Evolutionary conservation across 768 basidiomycete species (phyloP).

Genomic region (Boletus rubropictus): DNA sequence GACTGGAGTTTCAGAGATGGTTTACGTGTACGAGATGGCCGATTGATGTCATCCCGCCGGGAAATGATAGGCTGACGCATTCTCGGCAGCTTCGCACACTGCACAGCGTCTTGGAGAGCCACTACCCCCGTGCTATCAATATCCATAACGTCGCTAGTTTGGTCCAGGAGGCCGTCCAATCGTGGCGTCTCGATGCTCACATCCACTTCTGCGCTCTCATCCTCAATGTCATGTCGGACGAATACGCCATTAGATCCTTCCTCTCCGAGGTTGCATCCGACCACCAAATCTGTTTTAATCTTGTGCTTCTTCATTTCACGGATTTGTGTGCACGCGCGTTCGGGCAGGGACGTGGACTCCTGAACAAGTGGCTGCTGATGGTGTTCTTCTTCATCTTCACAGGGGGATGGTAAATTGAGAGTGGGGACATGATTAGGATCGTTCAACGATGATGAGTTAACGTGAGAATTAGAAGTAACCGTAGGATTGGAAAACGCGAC

Average conservation of each 20-base stretch:
- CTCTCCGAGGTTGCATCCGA: constrained; percentile 28
- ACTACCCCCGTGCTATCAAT: constrained; percentile 7
- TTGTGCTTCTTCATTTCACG: constrained; percentile 52
- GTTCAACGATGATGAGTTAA: constrained; percentile 20
- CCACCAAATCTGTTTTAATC: constrained; percentile 32
- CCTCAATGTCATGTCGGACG: constrained; percentile 50
- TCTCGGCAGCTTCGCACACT: constrained; percentile 1
- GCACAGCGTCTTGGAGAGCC: constrained; percentile 1
- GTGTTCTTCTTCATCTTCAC: constrained; percentile 33
- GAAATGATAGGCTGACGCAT: constrained; percentile 3
- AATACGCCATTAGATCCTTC: constrained; percentile 40
- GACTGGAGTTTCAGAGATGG: constrained; percentile 29
- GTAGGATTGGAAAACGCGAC: constrained; percentile 23
- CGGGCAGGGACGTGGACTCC: constrained; percentile 23
- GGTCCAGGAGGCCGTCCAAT: constrained; percentile 11
- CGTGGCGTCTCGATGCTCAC: constrained; percentile 35
- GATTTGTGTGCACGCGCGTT: constrained; percentile 47
- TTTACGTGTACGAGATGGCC: constrained; percentile 26
- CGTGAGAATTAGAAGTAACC: constrained; percentile 23
- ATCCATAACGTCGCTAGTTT: constrained; percentile 10
- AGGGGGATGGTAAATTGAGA: constrained; percentile 21
- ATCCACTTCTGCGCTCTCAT: constrained; percentile 59
- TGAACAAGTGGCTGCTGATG: constrained; percentile 10
- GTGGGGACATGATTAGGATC: constrained; percentile 16
- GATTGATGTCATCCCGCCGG: constrained; percentile 7